Evolutionary conservation across 2,329 filamentous ascomycete species (phyloP), one percentile per base, ranked within the genome.

Genomic region (Arthroderma sp.): DNA sequence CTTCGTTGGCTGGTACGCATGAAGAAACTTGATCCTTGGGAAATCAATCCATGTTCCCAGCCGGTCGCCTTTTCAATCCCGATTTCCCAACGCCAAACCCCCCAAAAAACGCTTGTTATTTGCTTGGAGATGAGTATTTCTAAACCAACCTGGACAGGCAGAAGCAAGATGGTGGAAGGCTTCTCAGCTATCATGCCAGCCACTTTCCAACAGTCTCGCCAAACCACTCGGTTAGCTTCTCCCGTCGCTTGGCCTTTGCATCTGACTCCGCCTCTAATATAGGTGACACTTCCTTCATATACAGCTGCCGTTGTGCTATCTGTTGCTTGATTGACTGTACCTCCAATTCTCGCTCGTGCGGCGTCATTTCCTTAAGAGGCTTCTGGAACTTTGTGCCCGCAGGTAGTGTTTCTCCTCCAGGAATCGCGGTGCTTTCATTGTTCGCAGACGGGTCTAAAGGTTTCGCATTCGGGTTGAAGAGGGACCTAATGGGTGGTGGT

Each of bases 261-360:
- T 62, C 56, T 5, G 63, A 58, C 11, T 66, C 63, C 4, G 54
- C 50, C 46, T 64, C 60, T 45, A 67, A 55, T 47, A 62, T 60
- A 4, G 59, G 57, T 27, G 50, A 53, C 9, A 63, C 62, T 50
- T 63, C 60, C 42, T 65, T 50, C 32, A 54, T 52, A 49, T 65
- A 66, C 28, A 56, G 28, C 42, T 59, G 62, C 31, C 61, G 56
- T 40, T 66, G 61, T 29, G 62, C 61, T 31, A 64, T 38, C 31
- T 63, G 55, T 36, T 65, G 58, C 45, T 64, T 58, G 43, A 65
- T 56, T 8, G 61, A 55, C 42, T 60, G 58, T 29, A 68, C 61
- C 44, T 67, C 66, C 46, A 70, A 47, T 45, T 70, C 68, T 39
- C 66, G 59, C 48, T 70, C 66, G 46, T 70, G 68, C 3, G 68